Evolutionary conservation across 768 basidiomycete species (phyloP).

Genomic region (Leccinum longicurvipes): DNA sequence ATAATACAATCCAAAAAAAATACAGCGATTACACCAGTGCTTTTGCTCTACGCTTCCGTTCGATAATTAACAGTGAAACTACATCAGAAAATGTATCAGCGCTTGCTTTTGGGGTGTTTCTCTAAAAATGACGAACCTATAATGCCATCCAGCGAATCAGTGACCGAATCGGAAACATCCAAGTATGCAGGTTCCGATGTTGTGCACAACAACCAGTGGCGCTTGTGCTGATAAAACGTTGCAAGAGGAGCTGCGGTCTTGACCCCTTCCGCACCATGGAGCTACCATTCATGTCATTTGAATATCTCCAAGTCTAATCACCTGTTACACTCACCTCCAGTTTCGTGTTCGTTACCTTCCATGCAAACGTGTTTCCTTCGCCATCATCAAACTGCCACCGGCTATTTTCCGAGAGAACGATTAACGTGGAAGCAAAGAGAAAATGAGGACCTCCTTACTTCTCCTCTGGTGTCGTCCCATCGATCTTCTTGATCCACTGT

Average conservation of each 20-base stretch:
- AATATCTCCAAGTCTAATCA: background rate
- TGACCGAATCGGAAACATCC: slow-evolving; percentile 32
- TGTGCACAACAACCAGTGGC: slow-evolving; percentile 32
- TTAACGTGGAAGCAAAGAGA: background rate
- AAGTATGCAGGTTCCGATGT: slow-evolving; percentile 37
- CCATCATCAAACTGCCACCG: slow-evolving; percentile 25
- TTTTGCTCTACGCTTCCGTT: slow-evolving; percentile 24
- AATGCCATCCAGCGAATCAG: slow-evolving; percentile 35
- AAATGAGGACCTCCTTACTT: slow-evolving; percentile 6
- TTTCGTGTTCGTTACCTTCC: slow-evolving; percentile 9
- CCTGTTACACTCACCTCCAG: slow-evolving; percentile 10
- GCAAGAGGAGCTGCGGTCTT: slow-evolving; percentile 31
- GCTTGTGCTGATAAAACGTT: slow-evolving; percentile 33
- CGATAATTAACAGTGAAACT: slow-evolving; percentile 35
- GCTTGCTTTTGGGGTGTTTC: background rate
- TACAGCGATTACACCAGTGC: slow-evolving; percentile 4
- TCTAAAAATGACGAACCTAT: slow-evolving; percentile 27
- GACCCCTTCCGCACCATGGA: slow-evolving; percentile 23
- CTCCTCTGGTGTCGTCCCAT: slow-evolving; percentile 11
- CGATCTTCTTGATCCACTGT: slow-evolving; percentile 30
- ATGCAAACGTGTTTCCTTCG: slow-evolving; percentile 21
- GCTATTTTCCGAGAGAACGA: slow-evolving; percentile 1
- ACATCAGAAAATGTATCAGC: background rate
- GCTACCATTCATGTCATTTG: slow-evolving; percentile 15
- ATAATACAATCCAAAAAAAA: background rate